These are phyloP conservation scores for Fagus sylvatica DNA, from an alignment of 306 rosid genomes.

Conservation along the genomic window DNA sequence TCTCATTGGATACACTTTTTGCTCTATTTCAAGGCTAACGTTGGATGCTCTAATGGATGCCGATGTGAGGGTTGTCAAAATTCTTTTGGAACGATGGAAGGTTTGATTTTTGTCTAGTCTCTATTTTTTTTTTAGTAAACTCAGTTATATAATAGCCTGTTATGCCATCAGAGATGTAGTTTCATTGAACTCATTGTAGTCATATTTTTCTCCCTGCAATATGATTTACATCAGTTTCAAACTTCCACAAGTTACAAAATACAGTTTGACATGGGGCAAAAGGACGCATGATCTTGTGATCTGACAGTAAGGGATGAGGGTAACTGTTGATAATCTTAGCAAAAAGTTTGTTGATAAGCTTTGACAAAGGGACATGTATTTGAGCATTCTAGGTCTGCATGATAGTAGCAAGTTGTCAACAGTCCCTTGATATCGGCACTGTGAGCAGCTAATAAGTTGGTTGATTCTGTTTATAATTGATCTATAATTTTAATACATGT, in stretches of 20 bases:
- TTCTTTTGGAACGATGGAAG: constrained; percentile 29
- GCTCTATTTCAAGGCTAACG: constrained; percentile 25
- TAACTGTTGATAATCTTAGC: not conserved
- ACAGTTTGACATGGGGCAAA: not conserved
- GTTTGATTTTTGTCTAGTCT: constrained; percentile 10
- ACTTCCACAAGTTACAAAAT: not conserved
- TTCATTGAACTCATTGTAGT: not conserved
- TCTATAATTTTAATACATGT: not conserved
- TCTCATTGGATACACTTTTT: not conserved
- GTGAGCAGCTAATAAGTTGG: not conserved
- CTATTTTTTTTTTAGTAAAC: not conserved
- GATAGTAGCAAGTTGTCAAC: not conserved
- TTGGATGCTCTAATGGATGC: constrained; percentile 38
- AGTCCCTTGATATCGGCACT: not conserved
- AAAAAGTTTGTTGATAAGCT: not conserved
- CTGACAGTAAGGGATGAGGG: not conserved
- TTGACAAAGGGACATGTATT: not conserved
- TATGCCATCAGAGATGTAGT: not conserved
- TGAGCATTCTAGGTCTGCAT: not conserved
- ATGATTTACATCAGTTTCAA: not conserved
- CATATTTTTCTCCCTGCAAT: not conserved
- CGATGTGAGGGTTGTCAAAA: constrained; percentile 40
- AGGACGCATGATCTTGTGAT: not conserved
- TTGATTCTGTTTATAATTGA: not conserved
- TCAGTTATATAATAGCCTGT: not conserved